Conservation (phyloP, 495 filamentous ascomycete genomes). For the Beverwykella pulmonaria region DNA sequence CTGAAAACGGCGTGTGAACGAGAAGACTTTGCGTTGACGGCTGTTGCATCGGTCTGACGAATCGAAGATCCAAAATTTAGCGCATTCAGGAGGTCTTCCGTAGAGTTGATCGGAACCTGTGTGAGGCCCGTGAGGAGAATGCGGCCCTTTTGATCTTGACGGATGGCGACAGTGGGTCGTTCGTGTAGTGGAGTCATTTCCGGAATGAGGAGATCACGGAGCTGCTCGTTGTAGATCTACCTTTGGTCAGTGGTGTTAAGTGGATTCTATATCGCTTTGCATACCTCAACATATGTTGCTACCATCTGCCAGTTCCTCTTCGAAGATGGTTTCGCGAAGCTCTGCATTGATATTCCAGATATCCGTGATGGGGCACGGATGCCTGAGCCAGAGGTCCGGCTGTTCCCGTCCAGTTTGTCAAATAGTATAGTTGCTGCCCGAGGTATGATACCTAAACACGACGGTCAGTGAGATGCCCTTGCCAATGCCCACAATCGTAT, state of each 20-base stretch:
- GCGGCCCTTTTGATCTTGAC: slow-evolving; percentile 93
- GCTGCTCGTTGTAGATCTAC: slow-evolving; percentile 93
- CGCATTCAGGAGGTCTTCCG: slow-evolving; percentile 85
- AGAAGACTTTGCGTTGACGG: slow-evolving; percentile 98
- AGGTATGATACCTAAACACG: slow-evolving; percentile 78
- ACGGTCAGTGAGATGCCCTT: neutral
- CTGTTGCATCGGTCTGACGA: slow-evolving; percentile 97
- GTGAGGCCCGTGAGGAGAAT: slow-evolving; percentile 89
- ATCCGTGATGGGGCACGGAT: slow-evolving; percentile 81
- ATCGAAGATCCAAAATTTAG: slow-evolving; percentile 92
- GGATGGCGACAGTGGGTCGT: slow-evolving; percentile 75
- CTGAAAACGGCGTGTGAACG: slow-evolving; percentile 98
- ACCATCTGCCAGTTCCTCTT: slow-evolving; percentile 93
- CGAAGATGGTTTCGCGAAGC: slow-evolving; percentile 51
- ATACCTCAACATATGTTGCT: slow-evolving; percentile 91
- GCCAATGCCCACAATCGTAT: neutral
- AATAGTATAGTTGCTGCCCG: slow-evolving; percentile 87
- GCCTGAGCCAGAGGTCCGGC: slow-evolving; percentile 71
- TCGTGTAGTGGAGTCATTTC: slow-evolving; percentile 71
- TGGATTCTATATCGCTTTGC: neutral
- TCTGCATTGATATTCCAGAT: slow-evolving; percentile 62
- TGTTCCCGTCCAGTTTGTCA: slow-evolving; percentile 73
- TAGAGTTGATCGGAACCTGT: slow-evolving; percentile 86
- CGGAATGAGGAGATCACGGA: slow-evolving; percentile 85
- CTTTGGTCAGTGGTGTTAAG: slow-evolving; percentile 5